Conservation (phyloP, 1,284 basidiomycete genomes). For the Veloporphyrellus conicus region DNA sequence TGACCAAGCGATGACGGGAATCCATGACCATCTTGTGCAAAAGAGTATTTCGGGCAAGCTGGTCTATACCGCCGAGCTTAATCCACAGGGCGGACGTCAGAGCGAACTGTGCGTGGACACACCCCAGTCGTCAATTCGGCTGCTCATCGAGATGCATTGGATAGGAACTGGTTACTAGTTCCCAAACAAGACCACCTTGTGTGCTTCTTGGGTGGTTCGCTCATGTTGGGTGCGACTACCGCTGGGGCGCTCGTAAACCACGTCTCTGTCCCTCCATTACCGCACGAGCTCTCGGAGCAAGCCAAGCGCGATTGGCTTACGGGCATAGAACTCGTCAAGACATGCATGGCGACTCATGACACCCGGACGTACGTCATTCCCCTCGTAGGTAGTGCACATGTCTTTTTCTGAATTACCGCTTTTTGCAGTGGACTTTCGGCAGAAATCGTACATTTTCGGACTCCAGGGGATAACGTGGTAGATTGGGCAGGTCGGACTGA, state of each 20-base stretch:
- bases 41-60: conserved; percentile 56
- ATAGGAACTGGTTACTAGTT: conserved; percentile 63
- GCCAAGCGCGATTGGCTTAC: conserved; percentile 77
- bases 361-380: conserved; percentile 67
- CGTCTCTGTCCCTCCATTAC: conserved; percentile 60
- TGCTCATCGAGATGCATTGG: conserved; percentile 6
- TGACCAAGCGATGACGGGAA: conserved; percentile 74
- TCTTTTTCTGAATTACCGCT: background rate
- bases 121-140: background rate
- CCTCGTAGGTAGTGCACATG: background rate
- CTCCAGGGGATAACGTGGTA: conserved; percentile 50
- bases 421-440: conserved; percentile 67
- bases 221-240: conserved; percentile 85
- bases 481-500: conserved; percentile 42
- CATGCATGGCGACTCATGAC: conserved; percentile 85
- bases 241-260: conserved; percentile 47
- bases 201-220: conserved; percentile 89
- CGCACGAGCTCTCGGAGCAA: conserved; percentile 48
- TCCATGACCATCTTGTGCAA: conserved; percentile 73
- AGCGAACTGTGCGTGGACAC: conserved; percentile 46
- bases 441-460: conserved; percentile 78
- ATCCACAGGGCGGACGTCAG: conserved; percentile 47
- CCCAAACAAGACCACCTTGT: conserved; percentile 96
- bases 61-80: conserved; percentile 80
- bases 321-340: conserved; percentile 78